Conservation (phyloP, 805 yeast genomes). For the Suhomyces sp. region DNA sequence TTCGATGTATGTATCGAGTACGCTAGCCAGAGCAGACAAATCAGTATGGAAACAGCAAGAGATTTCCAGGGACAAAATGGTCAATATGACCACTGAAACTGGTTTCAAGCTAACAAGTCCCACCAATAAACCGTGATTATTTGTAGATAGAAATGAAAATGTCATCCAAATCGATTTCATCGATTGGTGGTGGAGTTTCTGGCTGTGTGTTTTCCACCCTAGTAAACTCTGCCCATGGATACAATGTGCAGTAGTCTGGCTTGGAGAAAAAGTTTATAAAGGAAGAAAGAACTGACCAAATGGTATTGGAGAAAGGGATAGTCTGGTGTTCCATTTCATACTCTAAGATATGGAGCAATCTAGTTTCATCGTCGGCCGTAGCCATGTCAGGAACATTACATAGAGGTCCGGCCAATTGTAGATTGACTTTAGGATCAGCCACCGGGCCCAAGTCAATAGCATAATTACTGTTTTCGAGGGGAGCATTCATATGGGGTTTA, state of each 20-base stretch:
- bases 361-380: slow-evolving; percentile 10
- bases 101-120: slow-evolving; percentile 6
- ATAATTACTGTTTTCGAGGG: slow-evolving; percentile 7
- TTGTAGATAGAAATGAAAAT: slow-evolving; percentile 1
- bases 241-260: slow-evolving; percentile 8
- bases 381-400: slow-evolving; percentile 11
- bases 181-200: neutral
- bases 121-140: slow-evolving; percentile 1
- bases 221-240: slow-evolving; percentile 16
- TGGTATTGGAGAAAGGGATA: neutral
- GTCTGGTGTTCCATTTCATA: slow-evolving; percentile 13
- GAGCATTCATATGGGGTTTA: slow-evolving; percentile 13
- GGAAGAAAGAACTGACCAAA: neutral
- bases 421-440: slow-evolving; percentile 2
- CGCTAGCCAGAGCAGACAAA: slow-evolving; percentile 13
- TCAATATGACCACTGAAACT: slow-evolving; percentile 2
- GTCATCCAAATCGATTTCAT: slow-evolving; percentile 7
- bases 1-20: slow-evolving; percentile 26
- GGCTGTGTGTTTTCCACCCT: neutral
- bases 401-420: slow-evolving; percentile 14
- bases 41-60: slow-evolving; percentile 19
- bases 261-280: neutral
- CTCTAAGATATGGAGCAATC: slow-evolving; percentile 14
- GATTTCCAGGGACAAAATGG: slow-evolving; percentile 18
- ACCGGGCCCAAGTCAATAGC: slow-evolving; percentile 7